Conservation (phyloP, 139 green algal species). For the Parachlorella kessleri region DNA sequence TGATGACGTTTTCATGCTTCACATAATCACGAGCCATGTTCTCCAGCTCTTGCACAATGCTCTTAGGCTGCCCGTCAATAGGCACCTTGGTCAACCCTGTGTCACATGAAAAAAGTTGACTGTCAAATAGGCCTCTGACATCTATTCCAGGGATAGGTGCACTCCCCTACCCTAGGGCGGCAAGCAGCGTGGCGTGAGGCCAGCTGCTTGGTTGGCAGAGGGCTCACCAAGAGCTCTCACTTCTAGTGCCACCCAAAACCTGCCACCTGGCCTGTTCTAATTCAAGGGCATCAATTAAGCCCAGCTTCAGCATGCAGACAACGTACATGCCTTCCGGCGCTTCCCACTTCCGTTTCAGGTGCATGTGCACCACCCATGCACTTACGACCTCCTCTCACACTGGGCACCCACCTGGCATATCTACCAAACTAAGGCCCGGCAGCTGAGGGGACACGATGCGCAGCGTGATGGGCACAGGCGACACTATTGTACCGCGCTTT, state of each 20-base stretch:
- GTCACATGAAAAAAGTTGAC: too few species aligned
- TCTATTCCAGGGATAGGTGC: background rate
- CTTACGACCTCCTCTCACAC: background rate
- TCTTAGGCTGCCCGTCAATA: slow-evolving; percentile 93
- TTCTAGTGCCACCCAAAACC: too few species aligned
- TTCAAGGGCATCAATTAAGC: too few species aligned
- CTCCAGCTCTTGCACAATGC: slow-evolving; percentile 94
- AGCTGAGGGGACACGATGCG: slow-evolving; percentile 89
- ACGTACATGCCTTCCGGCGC: too few species aligned
- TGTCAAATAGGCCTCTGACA: background rate
- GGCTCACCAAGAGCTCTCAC: too few species aligned
- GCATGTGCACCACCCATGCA: background rate
- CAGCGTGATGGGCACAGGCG: slow-evolving; percentile 93
- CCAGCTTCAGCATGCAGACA: too few species aligned
- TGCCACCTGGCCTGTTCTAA: too few species aligned
- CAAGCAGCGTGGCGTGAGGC: too few species aligned
- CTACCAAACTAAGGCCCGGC: slow-evolving; percentile 94
- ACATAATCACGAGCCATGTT: slow-evolving; percentile 95
- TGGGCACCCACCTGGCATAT: slow-evolving; percentile 97
- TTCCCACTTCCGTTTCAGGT: background rate
- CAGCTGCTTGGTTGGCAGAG: too few species aligned
- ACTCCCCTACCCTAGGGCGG: background rate
- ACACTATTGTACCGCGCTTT: slow-evolving; percentile 77
- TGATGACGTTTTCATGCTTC: slow-evolving; percentile 91
- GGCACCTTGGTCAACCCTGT: slow-evolving; percentile 96